phyloP scores from a whole-genome alignment of 2,329 filamentous ascomycete species.

The Cercospora sojina region DNA sequence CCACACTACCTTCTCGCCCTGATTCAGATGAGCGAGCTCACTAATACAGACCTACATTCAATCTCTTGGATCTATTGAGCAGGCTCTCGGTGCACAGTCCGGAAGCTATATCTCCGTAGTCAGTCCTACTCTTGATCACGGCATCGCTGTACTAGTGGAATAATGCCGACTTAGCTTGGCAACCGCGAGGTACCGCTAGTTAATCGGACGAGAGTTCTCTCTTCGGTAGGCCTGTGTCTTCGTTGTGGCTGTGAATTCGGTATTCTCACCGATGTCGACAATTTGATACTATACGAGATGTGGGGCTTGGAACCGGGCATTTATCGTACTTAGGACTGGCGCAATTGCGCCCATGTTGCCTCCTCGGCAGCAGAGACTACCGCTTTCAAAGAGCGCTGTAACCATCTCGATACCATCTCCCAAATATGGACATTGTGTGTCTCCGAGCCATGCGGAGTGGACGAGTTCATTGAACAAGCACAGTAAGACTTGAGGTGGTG shows the following conservation, averaged over 20 bases:
- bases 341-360: background rate
- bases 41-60: background rate
- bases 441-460: background rate
- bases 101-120: background rate
- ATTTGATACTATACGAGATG: background rate
- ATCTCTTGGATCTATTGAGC: background rate
- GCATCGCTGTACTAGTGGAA: background rate
- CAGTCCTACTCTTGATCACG: background rate
- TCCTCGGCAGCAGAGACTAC: background rate
- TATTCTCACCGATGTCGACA: background rate
- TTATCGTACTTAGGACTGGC: background rate
- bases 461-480: background rate
- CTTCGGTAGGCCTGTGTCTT: background rate
- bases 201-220: background rate
- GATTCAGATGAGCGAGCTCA: background rate
- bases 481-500: background rate
- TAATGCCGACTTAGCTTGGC: background rate
- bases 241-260: background rate
- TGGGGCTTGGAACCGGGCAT: background rate
- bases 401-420: background rate
- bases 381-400: background rate
- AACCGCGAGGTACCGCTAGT: background rate
- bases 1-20: background rate
- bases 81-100: background rate
- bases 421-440: background rate